Evolutionary conservation across 768 basidiomycete genomes (phyloP), one percentile per base, ranked within the genome.

Genomic region (Collybiopsis luxurians): DNA sequence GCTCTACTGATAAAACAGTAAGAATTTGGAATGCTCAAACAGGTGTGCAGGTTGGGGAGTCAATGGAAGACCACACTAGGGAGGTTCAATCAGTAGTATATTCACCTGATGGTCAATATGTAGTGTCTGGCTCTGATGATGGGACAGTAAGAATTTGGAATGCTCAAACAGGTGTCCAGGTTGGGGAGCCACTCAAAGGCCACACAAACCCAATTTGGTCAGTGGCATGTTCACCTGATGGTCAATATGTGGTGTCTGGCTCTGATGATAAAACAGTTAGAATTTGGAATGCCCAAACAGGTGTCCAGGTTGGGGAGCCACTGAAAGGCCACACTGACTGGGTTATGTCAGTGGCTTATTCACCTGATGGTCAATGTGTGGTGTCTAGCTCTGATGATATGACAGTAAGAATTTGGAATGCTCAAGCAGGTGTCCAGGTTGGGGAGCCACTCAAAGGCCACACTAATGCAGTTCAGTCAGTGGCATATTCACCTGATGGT

Each of bases 21-120:
- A 39, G 58, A 9, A 59, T 59, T 13, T 59, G 58, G 58, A 55
- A 59, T 57, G 21, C 40, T n/a, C 73, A 85, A 50, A 86, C 77
- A 27, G 86, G 87, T n/a, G 73, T 78, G 57, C 86, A 84, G 60
- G 75, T 87, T 52, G 77, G 85, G 50, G 83, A 80, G 4, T 17
- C 26, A 36, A 15, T 56, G 11, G 17, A 15, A 46, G 40, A 40
- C n/a, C 53, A 57, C 34, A 30, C 17, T 0, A 17, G 17, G 7
- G 2, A 2, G 17, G 44, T 61, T 4, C 21, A 1, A 2, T 59
- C 43, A 17, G 45, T 59, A 7, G 44, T 38, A 4, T 59, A 46
- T 48, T 62, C 63, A 2, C 58, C 57, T 5, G 60, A 66, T 54
- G 59, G 63, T 11, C 36, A 34, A 34, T 13, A 34, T 6, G 31